Evolutionary conservation across 2,329 filamentous ascomycete species (phyloP), one percentile per base, ranked within the genome.

Genomic region (Dothistroma septosporum): DNA sequence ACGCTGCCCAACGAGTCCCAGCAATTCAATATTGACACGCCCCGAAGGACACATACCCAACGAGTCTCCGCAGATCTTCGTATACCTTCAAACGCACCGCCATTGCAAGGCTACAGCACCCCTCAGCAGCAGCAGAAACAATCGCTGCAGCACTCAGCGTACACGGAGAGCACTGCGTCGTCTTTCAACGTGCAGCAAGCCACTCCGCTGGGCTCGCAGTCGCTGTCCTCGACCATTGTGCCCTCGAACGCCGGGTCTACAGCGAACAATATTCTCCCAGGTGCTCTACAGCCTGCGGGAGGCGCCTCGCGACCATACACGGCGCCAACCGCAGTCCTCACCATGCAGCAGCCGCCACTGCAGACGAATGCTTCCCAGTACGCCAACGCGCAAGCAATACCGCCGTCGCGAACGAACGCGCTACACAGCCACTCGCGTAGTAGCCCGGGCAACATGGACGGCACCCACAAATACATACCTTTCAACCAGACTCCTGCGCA

Each of bases 371-470:
- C 81, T 62, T 81, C 84, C 69, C 85, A 86, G 62, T 87, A 86
- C 71, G 80, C 83, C 49, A 67, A 70, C 32, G 53, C 58, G 14
- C 67, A 67, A 58, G 47, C 60, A 16, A 61, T 61, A 24, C 66
- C 85, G 28, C 85, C 88, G 48, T 84, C 86, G 53, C 87, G 89
- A 72, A 84, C 88, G 22, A 83, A 86, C 58, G 83, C 83, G 48
- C 79, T 89, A 70, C 90, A 93, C 74, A 84, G 82, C 72, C 93
- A 67, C 48, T 92, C 92, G 53, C 85, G 90, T 69, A 94, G 91
- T 60, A 96, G 91, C 75, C 91, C 92, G 49, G 83, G 81, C 46
- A 73, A 83, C 69, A 55, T 69, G 61, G 70, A 72, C 53, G 61
- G 61, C 46, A 56, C 66, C 37, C 82, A 84, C 64, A 84, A 84